A percentile compares a stretch with the other conserved stretches of the same genome.
phyloP scores from a whole-genome alignment of 805 yeast species.

The Cyberlindnera maritima region DNA sequence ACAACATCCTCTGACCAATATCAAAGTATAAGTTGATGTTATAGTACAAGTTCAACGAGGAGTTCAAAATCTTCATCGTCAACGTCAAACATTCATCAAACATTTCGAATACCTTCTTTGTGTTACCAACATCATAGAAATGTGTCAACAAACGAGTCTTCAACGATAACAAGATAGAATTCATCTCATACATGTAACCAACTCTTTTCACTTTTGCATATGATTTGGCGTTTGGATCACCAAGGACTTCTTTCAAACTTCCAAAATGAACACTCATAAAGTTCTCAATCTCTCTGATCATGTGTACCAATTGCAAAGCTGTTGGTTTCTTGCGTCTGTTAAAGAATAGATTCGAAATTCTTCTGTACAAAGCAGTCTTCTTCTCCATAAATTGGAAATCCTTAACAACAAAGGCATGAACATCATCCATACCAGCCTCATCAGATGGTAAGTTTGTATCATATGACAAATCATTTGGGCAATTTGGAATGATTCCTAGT shows the following conservation, averaged over 20 bases:
- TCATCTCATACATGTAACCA: slow-evolving; percentile 26
- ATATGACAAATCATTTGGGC: slow-evolving; percentile 20
- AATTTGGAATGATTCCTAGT: slow-evolving; percentile 17
- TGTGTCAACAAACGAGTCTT: slow-evolving; percentile 37
- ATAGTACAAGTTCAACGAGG: slow-evolving; percentile 31
- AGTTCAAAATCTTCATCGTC: slow-evolving; percentile 33
- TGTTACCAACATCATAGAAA: slow-evolving; percentile 34
- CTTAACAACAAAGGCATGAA: slow-evolving; percentile 37
- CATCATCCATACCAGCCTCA: slow-evolving; percentile 33
- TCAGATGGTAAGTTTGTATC: slow-evolving; percentile 29
- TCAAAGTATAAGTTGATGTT: slow-evolving; percentile 35
- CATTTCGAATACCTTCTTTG: slow-evolving; percentile 34
- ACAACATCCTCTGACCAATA: slow-evolving; percentile 35
- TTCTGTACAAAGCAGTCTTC: slow-evolving; percentile 31
- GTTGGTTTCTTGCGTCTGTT: slow-evolving; percentile 34
- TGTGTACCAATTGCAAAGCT: slow-evolving; percentile 33
- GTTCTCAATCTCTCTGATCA: slow-evolving; percentile 34
- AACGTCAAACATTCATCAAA: slow-evolving; percentile 31
- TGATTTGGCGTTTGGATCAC: slow-evolving; percentile 11
- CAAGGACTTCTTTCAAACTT: slow-evolving; percentile 16
- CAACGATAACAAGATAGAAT: slow-evolving; percentile 33
- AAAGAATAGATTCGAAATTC: slow-evolving; percentile 31
- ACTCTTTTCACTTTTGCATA: slow-evolving; percentile 25
- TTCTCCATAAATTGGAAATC: slow-evolving; percentile 31
- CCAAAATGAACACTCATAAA: slow-evolving; percentile 30